Evolutionary conservation across 108 stramenopile species (phyloP).

Genomic region (Skeletonema marinoi): DNA sequence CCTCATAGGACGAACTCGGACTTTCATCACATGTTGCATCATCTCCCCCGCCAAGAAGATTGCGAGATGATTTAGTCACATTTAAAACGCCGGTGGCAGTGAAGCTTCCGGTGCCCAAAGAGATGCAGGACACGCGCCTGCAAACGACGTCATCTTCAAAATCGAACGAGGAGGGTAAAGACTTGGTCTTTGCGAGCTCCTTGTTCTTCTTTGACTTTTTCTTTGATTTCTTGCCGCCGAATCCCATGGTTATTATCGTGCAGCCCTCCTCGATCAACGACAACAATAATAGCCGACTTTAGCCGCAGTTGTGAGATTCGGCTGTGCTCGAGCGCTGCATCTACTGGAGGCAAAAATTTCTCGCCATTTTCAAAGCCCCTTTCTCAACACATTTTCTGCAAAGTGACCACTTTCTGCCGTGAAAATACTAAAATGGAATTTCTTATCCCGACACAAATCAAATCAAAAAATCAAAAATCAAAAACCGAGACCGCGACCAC

Average conservation of each 20-base stretch:
- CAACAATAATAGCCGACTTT: not conserved
- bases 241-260: not conserved
- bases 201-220: not conserved
- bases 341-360: no score
- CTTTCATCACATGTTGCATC: constrained; percentile 7
- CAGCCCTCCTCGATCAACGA: not conserved
- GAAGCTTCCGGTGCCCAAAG: constrained; percentile 18
- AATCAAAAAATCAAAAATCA: no score
- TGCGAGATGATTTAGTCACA: not conserved
- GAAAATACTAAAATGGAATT: no score
- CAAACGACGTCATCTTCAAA: not conserved
- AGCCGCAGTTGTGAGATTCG: no score
- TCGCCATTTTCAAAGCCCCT: no score
- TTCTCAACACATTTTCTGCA: no score
- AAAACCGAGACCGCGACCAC: not conserved
- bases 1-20: constrained; percentile 11
- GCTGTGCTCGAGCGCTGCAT: no score
- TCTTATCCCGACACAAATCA: no score
- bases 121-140: not conserved
- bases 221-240: not conserved
- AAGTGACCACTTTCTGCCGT: no score
- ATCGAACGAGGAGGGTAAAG: not conserved
- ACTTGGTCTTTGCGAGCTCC: not conserved
- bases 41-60: not conserved
- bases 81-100: constrained; percentile 2